Conservation (phyloP, 352 stramenopile genomes). For the Globisporangium orthogonon region DNA sequence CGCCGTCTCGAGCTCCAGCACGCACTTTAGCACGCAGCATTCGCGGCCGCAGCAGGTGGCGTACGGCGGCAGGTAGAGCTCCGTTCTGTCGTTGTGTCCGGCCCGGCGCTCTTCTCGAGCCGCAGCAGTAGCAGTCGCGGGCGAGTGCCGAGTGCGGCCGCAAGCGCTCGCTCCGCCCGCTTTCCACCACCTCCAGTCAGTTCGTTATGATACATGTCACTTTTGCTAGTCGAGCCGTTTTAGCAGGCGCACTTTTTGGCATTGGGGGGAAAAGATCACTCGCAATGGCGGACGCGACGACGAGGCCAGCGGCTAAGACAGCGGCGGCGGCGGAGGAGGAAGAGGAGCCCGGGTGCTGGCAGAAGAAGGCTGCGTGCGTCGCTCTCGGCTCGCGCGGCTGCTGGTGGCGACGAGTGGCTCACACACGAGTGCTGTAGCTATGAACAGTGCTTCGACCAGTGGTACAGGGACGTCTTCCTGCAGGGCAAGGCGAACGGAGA, state of each 20-base stretch:
- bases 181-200: neutral
- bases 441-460: slow-evolving; percentile 85
- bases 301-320: no score
- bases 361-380: slow-evolving; percentile 57
- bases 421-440: slow-evolving; percentile 20
- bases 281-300: slow-evolving; percentile 5
- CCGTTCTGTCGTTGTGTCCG: neutral
- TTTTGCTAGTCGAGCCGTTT: neutral
- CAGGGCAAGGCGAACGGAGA: slow-evolving; percentile 68
- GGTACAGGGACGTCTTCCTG: slow-evolving; percentile 83
- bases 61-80: slow-evolving; percentile 3
- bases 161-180: neutral
- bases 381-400: neutral
- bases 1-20: slow-evolving; percentile 11
- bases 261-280: neutral
- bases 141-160: neutral
- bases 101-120: neutral
- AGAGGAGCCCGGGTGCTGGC: slow-evolving; percentile 55
- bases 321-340: neutral
- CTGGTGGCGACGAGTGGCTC: neutral
- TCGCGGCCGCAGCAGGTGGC: slow-evolving; percentile 16
- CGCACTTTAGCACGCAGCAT: slow-evolving; percentile 9
- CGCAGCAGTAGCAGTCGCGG: no score
- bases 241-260: neutral
- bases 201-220: neutral